A percentile compares a stretch with the other conserved stretches of the same genome.
These are phyloP conservation scores for Fusarium citri DNA, from an alignment of 2,329 filamentous ascomycete species.

Conservation along the genomic window DNA sequence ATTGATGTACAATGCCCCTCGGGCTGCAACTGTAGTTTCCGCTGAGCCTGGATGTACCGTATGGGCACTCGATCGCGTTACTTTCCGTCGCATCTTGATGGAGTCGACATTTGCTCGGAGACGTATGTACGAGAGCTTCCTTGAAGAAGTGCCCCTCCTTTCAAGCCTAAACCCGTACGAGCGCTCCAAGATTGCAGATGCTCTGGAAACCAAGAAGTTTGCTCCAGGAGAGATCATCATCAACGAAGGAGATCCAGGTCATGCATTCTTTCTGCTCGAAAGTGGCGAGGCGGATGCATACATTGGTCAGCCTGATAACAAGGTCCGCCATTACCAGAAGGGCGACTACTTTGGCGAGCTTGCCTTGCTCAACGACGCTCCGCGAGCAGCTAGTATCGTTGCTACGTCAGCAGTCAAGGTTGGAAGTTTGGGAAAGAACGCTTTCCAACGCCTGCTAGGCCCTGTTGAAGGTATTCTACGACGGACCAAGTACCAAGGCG, in stretches of 20 bases:
- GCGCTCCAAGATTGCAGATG: conserved; percentile 96
- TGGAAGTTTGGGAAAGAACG: conserved; percentile 89
- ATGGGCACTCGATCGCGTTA: conserved; percentile 95
- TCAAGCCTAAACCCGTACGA: conserved; percentile 89
- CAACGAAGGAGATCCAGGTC: conserved; percentile 87
- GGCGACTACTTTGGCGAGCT: conserved; percentile 98
- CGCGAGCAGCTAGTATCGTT: conserved; percentile 88
- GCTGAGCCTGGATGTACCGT: conserved; percentile 82
- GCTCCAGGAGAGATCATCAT: conserved; percentile 86
- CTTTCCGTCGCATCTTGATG: conserved; percentile 98
- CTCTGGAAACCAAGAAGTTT: conserved; percentile 90
- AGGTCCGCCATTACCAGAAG: conserved; percentile 85
- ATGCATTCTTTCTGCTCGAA: conserved; percentile 93
- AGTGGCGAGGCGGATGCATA: conserved; percentile 86
- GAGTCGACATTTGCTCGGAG: conserved; percentile 96
- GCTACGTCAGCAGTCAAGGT: conserved; percentile 91
- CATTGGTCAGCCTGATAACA: conserved; percentile 76
- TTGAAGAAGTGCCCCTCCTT: conserved; percentile 92
- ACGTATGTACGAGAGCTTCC: conserved; percentile 96
- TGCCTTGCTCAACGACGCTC: conserved; percentile 91
- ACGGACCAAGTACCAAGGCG: conserved; percentile 73
- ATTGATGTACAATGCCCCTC: conserved; percentile 98
- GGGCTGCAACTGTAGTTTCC: conserved; percentile 92
- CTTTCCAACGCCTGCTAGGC: conserved; percentile 92
- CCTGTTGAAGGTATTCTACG: conserved; percentile 96